Evolutionary conservation across 345 rosid genomes (phyloP).

Genomic region (Aegle marmelos): DNA sequence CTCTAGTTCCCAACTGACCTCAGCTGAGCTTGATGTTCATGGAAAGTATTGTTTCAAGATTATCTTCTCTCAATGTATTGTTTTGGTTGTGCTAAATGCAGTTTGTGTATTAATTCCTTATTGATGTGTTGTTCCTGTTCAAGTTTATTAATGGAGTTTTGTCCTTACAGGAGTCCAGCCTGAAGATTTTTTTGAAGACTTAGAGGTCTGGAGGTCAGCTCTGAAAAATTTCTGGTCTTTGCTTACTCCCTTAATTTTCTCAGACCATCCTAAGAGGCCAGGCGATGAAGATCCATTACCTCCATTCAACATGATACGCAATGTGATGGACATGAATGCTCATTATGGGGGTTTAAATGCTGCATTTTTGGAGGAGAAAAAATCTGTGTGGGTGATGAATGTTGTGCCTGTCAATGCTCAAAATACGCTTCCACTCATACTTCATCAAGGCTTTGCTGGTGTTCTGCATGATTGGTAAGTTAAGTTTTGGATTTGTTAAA

Average conservation of each 20-base stretch:
- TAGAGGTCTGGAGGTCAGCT: conserved; percentile 69
- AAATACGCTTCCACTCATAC: conserved; percentile 81
- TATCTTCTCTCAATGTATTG: background rate
- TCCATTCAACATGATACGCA: conserved; percentile 94
- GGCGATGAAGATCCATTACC: conserved; percentile 98
- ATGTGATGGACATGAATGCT: conserved; percentile 99
- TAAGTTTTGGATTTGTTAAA: conserved; percentile 23
- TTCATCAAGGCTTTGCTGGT: conserved; percentile 88
- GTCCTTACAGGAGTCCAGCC: conserved; percentile 61
- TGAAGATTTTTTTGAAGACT: conserved; percentile 73
- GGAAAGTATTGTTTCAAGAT: conserved; percentile 61
- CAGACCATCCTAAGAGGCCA: conserved; percentile 99
- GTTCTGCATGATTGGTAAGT: conserved; percentile 93
- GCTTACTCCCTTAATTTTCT: conserved; percentile 91
- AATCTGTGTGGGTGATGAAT: conserved; percentile 93
- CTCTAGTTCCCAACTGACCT: conserved; percentile 49
- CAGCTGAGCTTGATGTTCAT: conserved; percentile 65
- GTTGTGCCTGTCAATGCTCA: conserved; percentile 78
- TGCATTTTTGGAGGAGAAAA: conserved; percentile 69
- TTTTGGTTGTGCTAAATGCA: background rate
- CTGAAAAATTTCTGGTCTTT: conserved; percentile 90
- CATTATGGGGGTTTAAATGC: conserved; percentile 79
- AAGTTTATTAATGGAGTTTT: conserved; percentile 24
- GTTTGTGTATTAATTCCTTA: background rate
- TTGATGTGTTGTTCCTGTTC: background rate